Conservation (phyloP, 495 filamentous ascomycete species). For the Trichoderma erinaceum region DNA sequence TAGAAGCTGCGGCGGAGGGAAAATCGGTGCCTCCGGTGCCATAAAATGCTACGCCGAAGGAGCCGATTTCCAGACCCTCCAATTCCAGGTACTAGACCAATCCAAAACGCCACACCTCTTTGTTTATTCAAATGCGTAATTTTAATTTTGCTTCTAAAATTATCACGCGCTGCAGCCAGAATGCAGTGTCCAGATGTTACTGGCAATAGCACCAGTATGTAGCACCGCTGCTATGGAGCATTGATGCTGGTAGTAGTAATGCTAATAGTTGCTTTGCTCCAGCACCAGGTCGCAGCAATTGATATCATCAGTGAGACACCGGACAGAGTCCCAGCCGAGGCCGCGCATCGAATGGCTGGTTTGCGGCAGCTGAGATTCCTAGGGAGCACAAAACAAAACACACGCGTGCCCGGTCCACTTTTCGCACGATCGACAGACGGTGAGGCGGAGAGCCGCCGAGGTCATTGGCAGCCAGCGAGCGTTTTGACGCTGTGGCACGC, state of each 20-base stretch:
- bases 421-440: not conserved
- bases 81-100: not conserved
- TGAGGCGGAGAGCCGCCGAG: not conserved
- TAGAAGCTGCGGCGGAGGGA: not conserved
- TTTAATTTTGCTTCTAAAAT: constrained; percentile 6
- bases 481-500: no score
- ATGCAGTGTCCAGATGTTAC: not conserved
- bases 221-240: no score
- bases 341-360: not conserved
- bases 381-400: no score
- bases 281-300: no score
- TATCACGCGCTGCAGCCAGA: not conserved
- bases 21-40: not conserved
- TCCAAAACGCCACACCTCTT: not conserved
- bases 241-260: no score
- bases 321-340: not conserved
- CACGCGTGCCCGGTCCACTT: not conserved
- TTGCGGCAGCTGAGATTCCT: no score
- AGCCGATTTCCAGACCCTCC: not conserved
- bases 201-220: no score
- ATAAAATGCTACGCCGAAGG: not conserved
- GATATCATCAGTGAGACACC: no score
- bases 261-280: no score
- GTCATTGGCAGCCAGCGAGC: not conserved
- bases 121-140: not conserved